phyloP scores from a whole-genome alignment of 805 yeast genomes.

The Candida cerambycidarum region DNA sequence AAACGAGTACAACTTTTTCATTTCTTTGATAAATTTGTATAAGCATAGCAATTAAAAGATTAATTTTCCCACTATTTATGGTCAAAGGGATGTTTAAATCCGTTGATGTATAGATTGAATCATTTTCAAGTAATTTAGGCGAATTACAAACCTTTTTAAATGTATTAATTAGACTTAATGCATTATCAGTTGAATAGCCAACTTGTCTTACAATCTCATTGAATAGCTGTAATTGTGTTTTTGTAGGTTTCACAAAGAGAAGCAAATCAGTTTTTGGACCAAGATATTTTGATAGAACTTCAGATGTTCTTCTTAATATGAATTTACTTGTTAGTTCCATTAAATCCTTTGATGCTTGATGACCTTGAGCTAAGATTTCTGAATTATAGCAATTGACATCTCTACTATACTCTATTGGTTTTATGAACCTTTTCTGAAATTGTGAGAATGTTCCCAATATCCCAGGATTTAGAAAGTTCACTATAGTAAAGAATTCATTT shows the following conservation, averaged over 20 bases:
- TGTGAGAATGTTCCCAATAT: conserved; percentile 60
- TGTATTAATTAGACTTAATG: conserved; percentile 68
- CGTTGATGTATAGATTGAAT: conserved; percentile 37
- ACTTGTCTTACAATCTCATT: conserved; percentile 33
- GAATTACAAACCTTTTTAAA: conserved; percentile 84
- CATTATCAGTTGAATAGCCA: conserved; percentile 28
- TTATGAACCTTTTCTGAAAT: conserved; percentile 61
- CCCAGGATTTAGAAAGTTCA: conserved; percentile 84
- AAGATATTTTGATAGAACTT: conserved; percentile 53
- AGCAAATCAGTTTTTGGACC: conserved; percentile 77
- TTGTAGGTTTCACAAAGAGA: conserved; percentile 75
- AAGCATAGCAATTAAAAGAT: conserved; percentile 56
- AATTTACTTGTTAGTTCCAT: conserved; percentile 63
- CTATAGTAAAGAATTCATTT: conserved; percentile 74
- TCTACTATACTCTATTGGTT: conserved; percentile 72
- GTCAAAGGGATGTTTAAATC: conserved; percentile 5
- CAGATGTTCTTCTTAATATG: conserved; percentile 70
- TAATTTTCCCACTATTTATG: conserved; percentile 60
- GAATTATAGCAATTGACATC: conserved; percentile 56
- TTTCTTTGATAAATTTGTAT: conserved; percentile 46
- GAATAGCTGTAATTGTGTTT: conserved; percentile 57
- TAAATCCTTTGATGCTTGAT: conserved; percentile 60
- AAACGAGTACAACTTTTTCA: conserved; percentile 83
- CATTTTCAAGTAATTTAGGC: conserved; percentile 59
- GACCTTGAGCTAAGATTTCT: conserved; percentile 54